Base-by-base conservation (phyloP, 2,329 filamentous ascomycete genomes). In the Talaromyces sp. region DNA sequence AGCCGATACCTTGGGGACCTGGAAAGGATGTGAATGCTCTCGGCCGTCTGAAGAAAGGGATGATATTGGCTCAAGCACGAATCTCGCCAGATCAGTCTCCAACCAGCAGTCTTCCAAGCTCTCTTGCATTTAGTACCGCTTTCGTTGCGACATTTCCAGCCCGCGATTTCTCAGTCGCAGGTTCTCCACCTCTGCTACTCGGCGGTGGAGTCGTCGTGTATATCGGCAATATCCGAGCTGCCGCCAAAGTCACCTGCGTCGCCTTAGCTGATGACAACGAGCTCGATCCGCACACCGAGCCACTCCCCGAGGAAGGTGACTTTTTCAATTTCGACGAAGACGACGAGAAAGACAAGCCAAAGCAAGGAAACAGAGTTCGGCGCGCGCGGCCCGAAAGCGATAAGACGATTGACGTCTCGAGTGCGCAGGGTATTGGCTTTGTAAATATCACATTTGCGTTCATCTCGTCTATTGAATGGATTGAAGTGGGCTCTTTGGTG, bases 201-300 rank as follows among this genome's bases (percentile, higher is more conserved):
- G 80, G 80, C 24, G 78, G 80, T 1, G 78, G 81, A 64, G 83
- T 85, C 0, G 93, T 96, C 35, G 86, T 94, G 0, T 98, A 97
- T 73, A 87, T 93, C 47, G 92, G 92, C 19, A 97, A 93, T 73
- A 89, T 98, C 14, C 86, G 94, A 9, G 90, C 93, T 1, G 87
- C 90, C 0, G 93, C 92, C 0, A 89, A 90, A 66, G 86, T 98
- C 1, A 75, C 90, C 31, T 84, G 85, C 37, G 82, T 90, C 66
- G 73, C 75, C 24, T 69, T 78, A 14, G 73, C 73, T 4, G 75
- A 75, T 4, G 73, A 79, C 16, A 70, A 75, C 39, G 60, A 67
- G 9, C 63, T 71, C 22, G 72, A 73, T 5, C 67, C 70, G 7
- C 71, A 71, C 4, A 66, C 69, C 7, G 76, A 75, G 3, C 72